Evolutionary conservation across 179 eudicot genomes (phyloP).

Genomic region (Amaranthus tricolor): DNA sequence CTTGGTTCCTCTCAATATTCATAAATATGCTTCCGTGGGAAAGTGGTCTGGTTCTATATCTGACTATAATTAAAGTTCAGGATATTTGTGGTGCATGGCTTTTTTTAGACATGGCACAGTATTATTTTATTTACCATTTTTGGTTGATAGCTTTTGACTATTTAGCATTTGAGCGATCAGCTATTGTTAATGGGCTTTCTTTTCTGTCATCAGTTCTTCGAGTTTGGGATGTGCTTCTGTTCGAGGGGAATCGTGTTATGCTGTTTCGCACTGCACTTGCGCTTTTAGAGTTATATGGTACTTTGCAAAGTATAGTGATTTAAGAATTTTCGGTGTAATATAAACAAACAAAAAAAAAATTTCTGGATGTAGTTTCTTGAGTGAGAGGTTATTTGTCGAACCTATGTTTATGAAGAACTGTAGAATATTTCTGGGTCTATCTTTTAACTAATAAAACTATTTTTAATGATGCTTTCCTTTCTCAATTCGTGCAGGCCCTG

Average conservation of each 20-base stretch:
- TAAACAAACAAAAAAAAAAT: conserved; percentile 4
- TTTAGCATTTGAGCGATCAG: conserved; percentile 12
- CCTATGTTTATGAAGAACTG: not conserved
- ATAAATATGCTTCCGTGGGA: conserved; percentile 99
- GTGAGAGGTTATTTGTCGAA: not conserved
- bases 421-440: not conserved
- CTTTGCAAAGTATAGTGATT: conserved; percentile 22
- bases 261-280: conserved; percentile 92
- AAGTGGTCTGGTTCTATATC: conserved; percentile 84
- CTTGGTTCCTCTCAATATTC: conserved; percentile 97
- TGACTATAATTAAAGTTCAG: conserved; percentile 11
- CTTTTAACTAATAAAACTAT: not conserved
- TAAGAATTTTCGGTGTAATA: not conserved
- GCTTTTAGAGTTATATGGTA: conserved; percentile 97
- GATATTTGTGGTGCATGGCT: conserved; percentile 9
- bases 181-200: conserved; percentile 14
- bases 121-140: conserved; percentile 10
- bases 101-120: not conserved
- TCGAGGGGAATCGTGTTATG: conserved; percentile 96
- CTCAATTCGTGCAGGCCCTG: conserved; percentile 71
- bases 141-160: not conserved
- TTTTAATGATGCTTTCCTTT: conserved; percentile 6
- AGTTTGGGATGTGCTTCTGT: conserved; percentile 98
- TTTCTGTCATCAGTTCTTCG: conserved; percentile 77
- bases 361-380: not conserved